Evolutionary conservation across 768 basidiomycete species (phyloP).

Genomic region (Leccinum disarticulatum): DNA sequence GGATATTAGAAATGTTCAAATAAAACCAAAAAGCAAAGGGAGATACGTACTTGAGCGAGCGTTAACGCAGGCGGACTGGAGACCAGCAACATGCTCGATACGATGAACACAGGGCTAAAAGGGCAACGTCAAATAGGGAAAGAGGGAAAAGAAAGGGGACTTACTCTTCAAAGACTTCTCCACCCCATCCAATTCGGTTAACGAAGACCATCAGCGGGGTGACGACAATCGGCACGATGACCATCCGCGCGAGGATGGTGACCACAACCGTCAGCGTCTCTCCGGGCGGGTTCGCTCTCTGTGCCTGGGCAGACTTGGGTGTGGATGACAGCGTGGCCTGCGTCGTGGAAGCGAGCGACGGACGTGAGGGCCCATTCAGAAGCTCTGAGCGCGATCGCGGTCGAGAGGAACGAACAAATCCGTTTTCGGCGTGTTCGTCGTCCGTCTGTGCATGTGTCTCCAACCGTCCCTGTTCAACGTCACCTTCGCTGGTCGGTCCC

Average conservation of each 20-base stretch:
- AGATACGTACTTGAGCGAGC: slow-evolving; percentile 49
- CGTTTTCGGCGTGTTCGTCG: not conserved
- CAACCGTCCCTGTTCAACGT: slow-evolving; percentile 11
- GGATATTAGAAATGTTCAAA: not conserved
- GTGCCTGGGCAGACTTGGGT: not conserved
- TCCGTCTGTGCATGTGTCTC: slow-evolving; percentile 5
- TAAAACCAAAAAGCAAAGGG: not conserved
- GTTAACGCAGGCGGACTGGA: slow-evolving; percentile 80
- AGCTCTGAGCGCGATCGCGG: slow-evolving; percentile 1
- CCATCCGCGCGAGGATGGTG: slow-evolving; percentile 82
- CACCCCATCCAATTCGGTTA: slow-evolving; percentile 45
- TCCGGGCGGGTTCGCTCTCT: slow-evolving; percentile 41
- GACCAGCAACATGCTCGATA: slow-evolving; percentile 80
- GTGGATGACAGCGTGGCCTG: not conserved
- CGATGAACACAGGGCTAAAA: slow-evolving; percentile 74
- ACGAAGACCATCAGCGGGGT: slow-evolving; percentile 73
- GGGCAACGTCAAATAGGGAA: not conserved
- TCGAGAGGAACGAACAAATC: not conserved
- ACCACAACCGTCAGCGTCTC: slow-evolving; percentile 85
- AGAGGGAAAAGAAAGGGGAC: slow-evolving; percentile 40
- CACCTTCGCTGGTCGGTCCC: not conserved
- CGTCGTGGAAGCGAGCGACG: not conserved
- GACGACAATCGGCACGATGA: slow-evolving; percentile 76
- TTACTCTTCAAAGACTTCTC: slow-evolving; percentile 69
- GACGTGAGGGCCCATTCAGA: not conserved